Evolutionary conservation across 345 rosid species (phyloP).

Genomic region (Firmiana major): DNA sequence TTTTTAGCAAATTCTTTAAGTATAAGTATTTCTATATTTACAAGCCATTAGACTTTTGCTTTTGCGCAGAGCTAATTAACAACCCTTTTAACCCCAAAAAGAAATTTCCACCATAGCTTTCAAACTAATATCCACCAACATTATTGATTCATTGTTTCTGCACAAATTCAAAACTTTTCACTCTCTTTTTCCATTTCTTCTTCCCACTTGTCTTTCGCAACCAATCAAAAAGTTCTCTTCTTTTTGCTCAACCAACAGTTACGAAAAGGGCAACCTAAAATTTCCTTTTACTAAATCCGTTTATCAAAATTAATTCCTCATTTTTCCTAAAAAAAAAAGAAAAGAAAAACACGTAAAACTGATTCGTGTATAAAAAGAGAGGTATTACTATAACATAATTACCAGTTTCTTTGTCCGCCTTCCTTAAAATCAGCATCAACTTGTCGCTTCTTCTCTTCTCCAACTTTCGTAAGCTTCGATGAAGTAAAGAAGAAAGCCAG

Average conservation of each 20-base stretch:
- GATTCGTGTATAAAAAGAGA: background rate
- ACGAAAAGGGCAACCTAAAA: background rate
- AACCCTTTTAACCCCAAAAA: background rate
- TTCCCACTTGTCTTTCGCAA: background rate
- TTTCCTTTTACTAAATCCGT: background rate
- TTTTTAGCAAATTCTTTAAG: background rate
- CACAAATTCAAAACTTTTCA: background rate
- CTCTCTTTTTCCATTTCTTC: background rate
- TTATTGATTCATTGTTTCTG: background rate
- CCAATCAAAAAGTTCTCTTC: background rate
- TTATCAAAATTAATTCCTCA: background rate
- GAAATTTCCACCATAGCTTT: background rate
- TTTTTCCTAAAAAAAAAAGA: background rate
- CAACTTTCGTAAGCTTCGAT: conserved; percentile 87
- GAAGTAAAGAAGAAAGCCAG: conserved; percentile 79
- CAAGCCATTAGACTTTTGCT: background rate
- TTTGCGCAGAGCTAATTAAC: background rate
- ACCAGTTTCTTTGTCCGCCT: conserved; percentile 97
- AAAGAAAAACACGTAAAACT: background rate
- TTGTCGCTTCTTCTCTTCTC: conserved; percentile 74
- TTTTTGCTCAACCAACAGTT: background rate
- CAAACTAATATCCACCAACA: background rate
- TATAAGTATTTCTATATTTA: background rate
- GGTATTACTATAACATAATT: background rate
- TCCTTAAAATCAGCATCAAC: conserved; percentile 83